phyloP scores from a whole-genome alignment of 2,329 filamentous ascomycete species.

The Alternaria metachromatica region DNA sequence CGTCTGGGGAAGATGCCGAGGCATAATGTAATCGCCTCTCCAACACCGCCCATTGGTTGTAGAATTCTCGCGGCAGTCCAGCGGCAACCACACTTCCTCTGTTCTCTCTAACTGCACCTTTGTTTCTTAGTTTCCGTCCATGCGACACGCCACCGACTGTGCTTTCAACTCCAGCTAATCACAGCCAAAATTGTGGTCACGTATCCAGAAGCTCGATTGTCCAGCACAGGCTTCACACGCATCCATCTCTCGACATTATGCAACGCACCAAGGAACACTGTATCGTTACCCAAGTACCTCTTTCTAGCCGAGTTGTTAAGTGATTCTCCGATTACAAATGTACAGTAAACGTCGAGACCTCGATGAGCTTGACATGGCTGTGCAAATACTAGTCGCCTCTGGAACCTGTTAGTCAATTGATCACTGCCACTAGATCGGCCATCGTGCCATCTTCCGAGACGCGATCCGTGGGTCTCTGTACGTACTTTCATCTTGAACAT shows the following conservation, averaged over 20 bases:
- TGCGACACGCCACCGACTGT: background rate
- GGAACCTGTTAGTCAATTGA: background rate
- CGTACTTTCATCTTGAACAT: background rate
- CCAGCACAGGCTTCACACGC: background rate
- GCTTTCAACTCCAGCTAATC: background rate
- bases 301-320: background rate
- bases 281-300: background rate
- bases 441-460: background rate
- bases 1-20: slow-evolving; percentile 32
- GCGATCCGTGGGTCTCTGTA: background rate
- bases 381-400: background rate
- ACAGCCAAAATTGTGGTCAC: background rate
- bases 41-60: background rate
- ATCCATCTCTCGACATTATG: background rate
- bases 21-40: slow-evolving; percentile 8
- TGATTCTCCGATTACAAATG: background rate
- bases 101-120: background rate
- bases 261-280: background rate
- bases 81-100: background rate
- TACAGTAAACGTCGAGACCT: background rate
- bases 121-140: background rate
- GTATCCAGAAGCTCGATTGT: background rate
- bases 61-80: background rate
- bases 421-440: background rate
- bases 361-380: background rate